Percentiles rank a stretch among this genome's conserved stretches.
phyloP scores from a whole-genome alignment of 345 rosid genomes.

The Stellera chamaejasme region DNA sequence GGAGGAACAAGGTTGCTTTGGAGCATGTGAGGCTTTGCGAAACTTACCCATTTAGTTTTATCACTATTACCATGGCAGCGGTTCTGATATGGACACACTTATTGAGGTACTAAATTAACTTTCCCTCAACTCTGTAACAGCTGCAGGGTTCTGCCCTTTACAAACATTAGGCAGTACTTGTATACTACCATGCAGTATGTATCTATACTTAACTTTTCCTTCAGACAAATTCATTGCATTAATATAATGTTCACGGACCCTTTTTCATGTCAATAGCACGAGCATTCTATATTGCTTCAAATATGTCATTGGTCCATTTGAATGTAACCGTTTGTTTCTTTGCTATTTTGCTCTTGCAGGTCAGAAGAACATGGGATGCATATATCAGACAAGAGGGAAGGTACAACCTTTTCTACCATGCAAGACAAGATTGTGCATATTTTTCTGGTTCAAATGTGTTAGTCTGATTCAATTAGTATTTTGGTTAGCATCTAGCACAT shows the following conservation, averaged over 20 bases:
- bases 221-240: no score
- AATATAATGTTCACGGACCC: not conserved
- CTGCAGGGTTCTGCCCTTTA: not conserved
- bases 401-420: slow-evolving; percentile 21
- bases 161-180: not conserved
- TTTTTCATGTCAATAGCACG: not conserved
- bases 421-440: not conserved
- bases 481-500: no score
- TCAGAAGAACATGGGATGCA: slow-evolving; percentile 91
- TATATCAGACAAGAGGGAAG: slow-evolving; percentile 79
- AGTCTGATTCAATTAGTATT: no score
- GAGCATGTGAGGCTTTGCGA: slow-evolving; percentile 42
- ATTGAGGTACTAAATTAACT: slow-evolving; percentile 51
- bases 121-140: not conserved
- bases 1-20: slow-evolving; percentile 25
- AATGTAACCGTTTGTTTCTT: no score
- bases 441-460: not conserved
- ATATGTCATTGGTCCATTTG: no score
- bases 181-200: no score
- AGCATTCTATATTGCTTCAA: not conserved
- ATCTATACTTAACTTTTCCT: no score
- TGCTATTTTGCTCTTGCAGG: slow-evolving; percentile 43
- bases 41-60: slow-evolving; percentile 71
- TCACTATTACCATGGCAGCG: slow-evolving; percentile 87
- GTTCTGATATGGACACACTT: slow-evolving; percentile 71